Base-by-base conservation (phyloP, 2,329 filamentous ascomycete genomes). In the Calonectria leucothoes region DNA sequence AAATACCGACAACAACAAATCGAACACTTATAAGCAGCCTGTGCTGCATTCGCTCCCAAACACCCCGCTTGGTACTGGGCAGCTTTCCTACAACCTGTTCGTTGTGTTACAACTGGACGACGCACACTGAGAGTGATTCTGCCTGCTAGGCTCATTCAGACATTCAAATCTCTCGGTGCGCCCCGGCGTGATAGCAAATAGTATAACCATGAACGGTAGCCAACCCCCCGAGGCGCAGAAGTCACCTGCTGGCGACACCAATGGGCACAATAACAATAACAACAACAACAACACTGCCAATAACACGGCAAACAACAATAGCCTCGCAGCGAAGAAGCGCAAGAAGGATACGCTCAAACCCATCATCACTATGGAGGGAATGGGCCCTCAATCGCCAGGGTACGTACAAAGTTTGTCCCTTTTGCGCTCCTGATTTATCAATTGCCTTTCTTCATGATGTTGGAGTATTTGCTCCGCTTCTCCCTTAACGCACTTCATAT, bases 301-400 rank as follows among this genome's bases (percentile, higher is more conserved):
- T 59, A 80, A 74, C 66, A 72, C 67, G 57, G 78, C 20, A 17
- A 80, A 74, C 65, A 80, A 68, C 69, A 79, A 76, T 67, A 82
- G 78, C 66, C 75, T 81, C n/a, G 72, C 76, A 29, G 80, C 81
- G 27, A 94, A 94, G 89, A 95, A 95, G 89, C 90, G 93, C 82
- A 93, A 93, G 87, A 95, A 95, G 89, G 92, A 93, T 51, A 89
- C 89, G 68, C 86, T 94, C 78, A 94, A 94, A 86, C 93, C 93
- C 80, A 94, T 95, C 82, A 93, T 95, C 84, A 95, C 93, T 49
- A 93, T 90, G 73, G 93, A 94, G 80, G 88, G 85, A 86, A 84
- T 84, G 61, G 70, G 66, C 14, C 74, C 75, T 61, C 76, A 80
- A 42, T 64, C 74, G 23, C 51, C 77, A 64, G 85, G 82, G 85